A percentile compares a stretch with the other conserved stretches of the same genome.
phyloP scores from a whole-genome alignment of 1,284 basidiomycete species.

The Trametes polyzona region DNA sequence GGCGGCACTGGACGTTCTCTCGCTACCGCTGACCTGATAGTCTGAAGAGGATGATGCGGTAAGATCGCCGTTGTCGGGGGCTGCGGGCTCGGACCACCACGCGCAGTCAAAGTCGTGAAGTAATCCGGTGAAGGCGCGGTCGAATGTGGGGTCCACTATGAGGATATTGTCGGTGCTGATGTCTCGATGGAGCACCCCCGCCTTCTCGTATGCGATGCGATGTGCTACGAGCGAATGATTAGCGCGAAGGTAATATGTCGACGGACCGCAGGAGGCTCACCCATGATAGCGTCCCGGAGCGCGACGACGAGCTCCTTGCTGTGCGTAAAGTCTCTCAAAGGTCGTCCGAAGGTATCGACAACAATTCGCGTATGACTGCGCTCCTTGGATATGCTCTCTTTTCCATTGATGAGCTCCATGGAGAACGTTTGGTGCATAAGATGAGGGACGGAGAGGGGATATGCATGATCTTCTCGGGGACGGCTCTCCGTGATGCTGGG shows the following conservation, averaged over 20 bases:
- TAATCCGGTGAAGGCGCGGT: conserved; percentile 8
- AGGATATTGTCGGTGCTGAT: conserved; percentile 23
- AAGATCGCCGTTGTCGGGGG: background rate
- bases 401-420: background rate
- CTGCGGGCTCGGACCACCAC: background rate
- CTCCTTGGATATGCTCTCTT: conserved; percentile 1
- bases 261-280: background rate
- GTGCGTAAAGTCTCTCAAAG: conserved; percentile 6
- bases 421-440: background rate
- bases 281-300: conserved; percentile 21
- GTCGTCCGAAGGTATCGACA: conserved; percentile 12
- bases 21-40: too few species aligned
- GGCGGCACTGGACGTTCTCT: too few species aligned
- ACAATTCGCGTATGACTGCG: conserved; percentile 21
- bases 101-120: conserved; percentile 24
- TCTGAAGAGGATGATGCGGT: too few species aligned
- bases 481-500: too few species aligned
- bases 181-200: conserved; percentile 18
- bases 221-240: background rate
- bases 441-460: background rate
- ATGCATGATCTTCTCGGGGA: too few species aligned
- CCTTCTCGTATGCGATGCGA: background rate
- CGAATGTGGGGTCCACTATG: background rate
- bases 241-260: background rate
- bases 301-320: conserved; percentile 16